phyloP scores from a whole-genome alignment of 139 green algal species.

The Picochlorum sp. region DNA sequence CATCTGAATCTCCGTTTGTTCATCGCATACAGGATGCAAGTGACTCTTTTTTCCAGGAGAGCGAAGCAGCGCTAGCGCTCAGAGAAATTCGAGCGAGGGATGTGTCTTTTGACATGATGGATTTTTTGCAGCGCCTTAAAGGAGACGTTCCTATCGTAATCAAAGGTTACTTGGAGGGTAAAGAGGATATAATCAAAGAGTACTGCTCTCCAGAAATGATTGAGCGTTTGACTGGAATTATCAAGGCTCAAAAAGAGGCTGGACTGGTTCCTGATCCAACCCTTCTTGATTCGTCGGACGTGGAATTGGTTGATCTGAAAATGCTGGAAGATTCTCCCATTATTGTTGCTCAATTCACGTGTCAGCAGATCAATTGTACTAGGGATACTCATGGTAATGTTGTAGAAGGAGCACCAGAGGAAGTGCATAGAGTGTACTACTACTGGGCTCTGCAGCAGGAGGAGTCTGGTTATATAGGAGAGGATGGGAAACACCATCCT shows the following conservation, averaged over 20 bases:
- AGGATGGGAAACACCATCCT: slow-evolving; percentile 57
- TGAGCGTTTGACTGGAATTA: slow-evolving; percentile 70
- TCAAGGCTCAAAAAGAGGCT: slow-evolving; percentile 28
- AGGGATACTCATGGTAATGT: slow-evolving; percentile 89
- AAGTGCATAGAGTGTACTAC: slow-evolving; percentile 50
- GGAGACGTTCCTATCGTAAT: slow-evolving; percentile 40
- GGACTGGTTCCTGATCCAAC: slow-evolving; percentile 61
- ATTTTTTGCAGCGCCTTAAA: slow-evolving; percentile 50
- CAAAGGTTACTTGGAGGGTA: slow-evolving; percentile 51
- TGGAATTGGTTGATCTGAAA: slow-evolving; percentile 78
- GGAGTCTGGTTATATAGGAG: slow-evolving; percentile 43
- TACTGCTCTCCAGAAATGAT: slow-evolving; percentile 74
- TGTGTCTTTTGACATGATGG: slow-evolving; percentile 79
- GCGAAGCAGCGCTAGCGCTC: slow-evolving; percentile 63
- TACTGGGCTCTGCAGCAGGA: slow-evolving; percentile 52
- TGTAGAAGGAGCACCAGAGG: slow-evolving; percentile 65
- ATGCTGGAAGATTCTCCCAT: slow-evolving; percentile 74
- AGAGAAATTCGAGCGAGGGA: slow-evolving; percentile 68
- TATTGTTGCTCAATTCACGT: slow-evolving; percentile 66
- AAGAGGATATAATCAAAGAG: slow-evolving; percentile 46
- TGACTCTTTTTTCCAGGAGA: slow-evolving; percentile 59
- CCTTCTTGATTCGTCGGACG: slow-evolving; percentile 83
- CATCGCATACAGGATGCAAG: slow-evolving; percentile 79
- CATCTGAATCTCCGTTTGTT: slow-evolving; percentile 78
- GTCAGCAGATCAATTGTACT: slow-evolving; percentile 80